Evolutionary conservation across 176 grass and related monocot species (phyloP).

Genomic region (Canna indica): DNA sequence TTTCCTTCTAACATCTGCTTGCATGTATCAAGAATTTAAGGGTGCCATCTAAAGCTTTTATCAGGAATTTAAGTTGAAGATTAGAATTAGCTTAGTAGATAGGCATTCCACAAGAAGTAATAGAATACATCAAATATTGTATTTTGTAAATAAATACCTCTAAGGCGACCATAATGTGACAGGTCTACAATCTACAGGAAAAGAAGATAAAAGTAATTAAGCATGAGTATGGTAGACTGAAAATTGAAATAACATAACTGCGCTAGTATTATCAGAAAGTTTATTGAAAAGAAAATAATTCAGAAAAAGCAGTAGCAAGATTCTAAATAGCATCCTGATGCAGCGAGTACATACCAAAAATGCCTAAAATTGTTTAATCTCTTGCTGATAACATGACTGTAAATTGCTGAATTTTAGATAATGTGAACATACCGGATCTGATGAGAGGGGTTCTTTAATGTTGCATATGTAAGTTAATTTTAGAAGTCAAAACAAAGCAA

Average conservation of each 20-base stretch:
- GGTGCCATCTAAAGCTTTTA: no score
- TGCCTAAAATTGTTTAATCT: no score
- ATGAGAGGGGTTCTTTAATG: no score
- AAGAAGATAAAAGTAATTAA: not conserved
- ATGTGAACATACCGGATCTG: no score
- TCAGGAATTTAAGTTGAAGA: no score
- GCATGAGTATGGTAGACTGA: not conserved
- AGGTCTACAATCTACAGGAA: slow-evolving; percentile 5
- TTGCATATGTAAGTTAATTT: no score
- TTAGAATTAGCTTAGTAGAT: not conserved
- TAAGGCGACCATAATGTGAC: slow-evolving; percentile 13
- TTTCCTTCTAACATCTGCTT: no score
- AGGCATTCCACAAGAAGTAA: not conserved
- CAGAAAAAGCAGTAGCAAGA: not conserved
- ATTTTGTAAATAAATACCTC: not conserved
- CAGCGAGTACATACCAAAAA: not conserved
- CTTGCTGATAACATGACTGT: no score
- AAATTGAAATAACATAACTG: not conserved
- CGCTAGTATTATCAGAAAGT: not conserved
- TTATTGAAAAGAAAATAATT: not conserved
- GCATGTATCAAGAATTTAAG: no score
- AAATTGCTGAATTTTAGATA: no score
- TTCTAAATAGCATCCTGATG: not conserved
- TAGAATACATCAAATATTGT: not conserved
- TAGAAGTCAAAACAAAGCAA: no score